A percentile compares a stretch with the other conserved stretches of the same genome.
Conservation (phyloP, 140 eudicot species). For the Stevia rebaudiana region DNA sequence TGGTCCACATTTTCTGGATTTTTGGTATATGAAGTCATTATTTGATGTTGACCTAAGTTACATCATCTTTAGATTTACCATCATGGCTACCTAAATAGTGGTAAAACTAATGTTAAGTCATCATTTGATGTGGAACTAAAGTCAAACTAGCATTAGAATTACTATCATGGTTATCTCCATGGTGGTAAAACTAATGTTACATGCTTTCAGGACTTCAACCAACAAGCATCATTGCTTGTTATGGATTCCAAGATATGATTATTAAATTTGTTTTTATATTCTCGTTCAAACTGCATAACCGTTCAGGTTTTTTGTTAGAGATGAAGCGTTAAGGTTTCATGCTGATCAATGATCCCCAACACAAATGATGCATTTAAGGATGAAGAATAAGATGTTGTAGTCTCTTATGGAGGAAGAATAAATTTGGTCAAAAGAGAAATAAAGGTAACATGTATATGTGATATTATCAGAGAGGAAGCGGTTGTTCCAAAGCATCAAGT, state of each 20-base stretch:
- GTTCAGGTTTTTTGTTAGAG: conserved; percentile 33
- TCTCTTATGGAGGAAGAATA: conserved; percentile 6
- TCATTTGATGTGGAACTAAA: conserved; percentile 15
- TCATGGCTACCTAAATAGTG: conserved; percentile 4
- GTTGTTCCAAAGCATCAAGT: conserved; percentile 36
- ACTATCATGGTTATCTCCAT: conserved; percentile 3
- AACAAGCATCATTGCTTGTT: conserved; percentile 19
- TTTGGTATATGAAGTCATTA: conserved; percentile 13
- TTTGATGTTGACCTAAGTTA: conserved; percentile 11
- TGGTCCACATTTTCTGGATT: not conserved
- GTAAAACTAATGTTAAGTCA: conserved; percentile 15
- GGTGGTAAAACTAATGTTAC: conserved; percentile 14
- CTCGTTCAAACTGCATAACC: conserved; percentile 25
- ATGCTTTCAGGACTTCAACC: not conserved
- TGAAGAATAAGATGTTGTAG: conserved; percentile 21
- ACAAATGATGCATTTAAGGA: conserved; percentile 32
- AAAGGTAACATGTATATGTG: conserved; percentile 20
- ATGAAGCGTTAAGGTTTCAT: conserved; percentile 22
- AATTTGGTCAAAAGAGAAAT: conserved; percentile 14
- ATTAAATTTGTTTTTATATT: conserved; percentile 16
- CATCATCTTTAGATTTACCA: not conserved
- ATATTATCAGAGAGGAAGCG: conserved; percentile 17
- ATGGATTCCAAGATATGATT: conserved; percentile 14
- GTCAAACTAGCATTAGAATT: conserved; percentile 1
- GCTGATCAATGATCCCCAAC: conserved; percentile 22